Conservation (phyloP, 2,329 filamentous ascomycete genomes). For the Alternaria solani region DNA sequence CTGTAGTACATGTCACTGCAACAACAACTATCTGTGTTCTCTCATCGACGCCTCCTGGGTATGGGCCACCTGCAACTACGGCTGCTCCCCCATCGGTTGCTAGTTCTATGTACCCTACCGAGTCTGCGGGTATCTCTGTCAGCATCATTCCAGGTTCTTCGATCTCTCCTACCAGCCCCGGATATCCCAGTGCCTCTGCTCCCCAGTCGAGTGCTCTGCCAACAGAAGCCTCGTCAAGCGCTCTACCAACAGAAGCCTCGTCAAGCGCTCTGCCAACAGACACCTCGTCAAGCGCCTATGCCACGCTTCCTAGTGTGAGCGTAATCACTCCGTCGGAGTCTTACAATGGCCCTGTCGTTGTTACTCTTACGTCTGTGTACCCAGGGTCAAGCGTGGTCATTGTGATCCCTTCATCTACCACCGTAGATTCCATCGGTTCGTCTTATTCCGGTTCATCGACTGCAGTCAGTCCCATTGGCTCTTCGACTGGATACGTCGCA, state of each 20-base stretch:
- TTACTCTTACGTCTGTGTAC: constrained; percentile 1
- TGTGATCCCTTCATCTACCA: constrained; percentile 6
- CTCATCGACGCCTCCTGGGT: constrained; percentile 26
- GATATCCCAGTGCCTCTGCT: constrained; percentile 11
- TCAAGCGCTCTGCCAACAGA: constrained; percentile 13
- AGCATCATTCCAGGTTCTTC: constrained; percentile 18
- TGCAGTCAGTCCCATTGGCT: not conserved
- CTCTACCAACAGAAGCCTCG: constrained; percentile 4
- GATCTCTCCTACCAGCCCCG: not conserved
- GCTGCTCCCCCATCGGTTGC: constrained; percentile 12
- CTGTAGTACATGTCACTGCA: constrained; percentile 46
- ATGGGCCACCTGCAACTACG: constrained; percentile 13
- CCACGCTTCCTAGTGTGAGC: not conserved
- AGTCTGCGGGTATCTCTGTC: constrained; percentile 4
- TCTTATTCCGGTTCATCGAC: constrained; percentile 13
- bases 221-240: constrained; percentile 11
- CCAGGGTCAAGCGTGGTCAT: not conserved
- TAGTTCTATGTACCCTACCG: constrained; percentile 16
- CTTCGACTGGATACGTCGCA: constrained; percentile 8
- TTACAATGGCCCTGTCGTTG: constrained; percentile 6
- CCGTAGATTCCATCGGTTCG: constrained; percentile 4
- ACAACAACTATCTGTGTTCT: constrained; percentile 55
- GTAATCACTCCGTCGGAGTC: not conserved
- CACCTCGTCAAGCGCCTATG: constrained; percentile 4
- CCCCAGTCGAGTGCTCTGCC: constrained; percentile 16